phyloP scores from a whole-genome alignment of 331 rosid genomes.

The Saraca asoca region DNA sequence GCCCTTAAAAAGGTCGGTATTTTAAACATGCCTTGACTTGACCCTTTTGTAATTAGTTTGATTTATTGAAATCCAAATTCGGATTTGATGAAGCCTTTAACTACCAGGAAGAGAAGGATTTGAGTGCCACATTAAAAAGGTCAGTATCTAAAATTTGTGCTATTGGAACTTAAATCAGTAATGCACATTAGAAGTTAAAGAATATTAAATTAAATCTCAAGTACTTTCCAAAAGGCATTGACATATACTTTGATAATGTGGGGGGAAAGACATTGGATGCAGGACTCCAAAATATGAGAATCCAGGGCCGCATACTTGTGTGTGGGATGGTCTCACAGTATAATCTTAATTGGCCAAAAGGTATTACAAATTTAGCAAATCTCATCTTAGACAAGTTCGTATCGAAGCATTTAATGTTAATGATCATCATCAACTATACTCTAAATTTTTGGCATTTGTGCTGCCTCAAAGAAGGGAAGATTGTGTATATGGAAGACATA shows the following conservation, averaged over 20 bases:
- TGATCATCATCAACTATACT: too few species aligned
- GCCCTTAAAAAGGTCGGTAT: too few species aligned
- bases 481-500: too few species aligned
- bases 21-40: background rate
- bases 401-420: too few species aligned
- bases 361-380: too few species aligned
- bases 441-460: too few species aligned
- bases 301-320: background rate
- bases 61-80: constrained; percentile 14
- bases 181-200: too few species aligned
- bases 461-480: too few species aligned
- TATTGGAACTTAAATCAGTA: too few species aligned
- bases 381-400: too few species aligned
- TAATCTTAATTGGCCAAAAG: too few species aligned
- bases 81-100: constrained; percentile 24
- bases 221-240: constrained; percentile 15
- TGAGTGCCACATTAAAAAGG: constrained; percentile 19
- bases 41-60: background rate
- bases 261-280: constrained; percentile 17
- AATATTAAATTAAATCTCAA: background rate
- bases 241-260: constrained; percentile 10
- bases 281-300: background rate
- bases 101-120: constrained; percentile 10
- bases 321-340: constrained; percentile 22
- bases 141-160: background rate